Percentiles rank a stretch among this genome's conserved stretches.
phyloP scores from a whole-genome alignment of 768 basidiomycete species.

The Podaxis carcinomalis region DNA sequence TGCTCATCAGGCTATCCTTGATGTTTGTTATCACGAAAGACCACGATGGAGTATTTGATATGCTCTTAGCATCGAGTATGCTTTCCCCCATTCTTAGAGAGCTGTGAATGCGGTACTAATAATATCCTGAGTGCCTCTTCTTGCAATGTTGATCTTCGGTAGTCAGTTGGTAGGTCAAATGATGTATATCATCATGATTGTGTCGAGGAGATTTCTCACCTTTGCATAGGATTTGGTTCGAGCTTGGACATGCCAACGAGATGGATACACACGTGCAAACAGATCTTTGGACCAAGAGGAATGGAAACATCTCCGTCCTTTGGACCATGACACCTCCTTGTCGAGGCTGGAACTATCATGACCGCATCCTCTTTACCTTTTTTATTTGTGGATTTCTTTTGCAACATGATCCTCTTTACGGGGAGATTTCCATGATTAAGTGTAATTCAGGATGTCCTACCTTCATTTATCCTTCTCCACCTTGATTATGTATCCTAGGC shows the following conservation, averaged over 20 bases:
- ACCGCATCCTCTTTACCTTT: neutral
- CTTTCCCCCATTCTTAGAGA: neutral
- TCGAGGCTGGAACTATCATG: neutral
- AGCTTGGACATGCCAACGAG: neutral
- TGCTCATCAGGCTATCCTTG: constrained; percentile 15
- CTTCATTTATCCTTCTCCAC: neutral
- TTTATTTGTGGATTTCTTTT: neutral
- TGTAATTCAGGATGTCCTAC: no score
- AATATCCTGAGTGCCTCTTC: constrained; percentile 19
- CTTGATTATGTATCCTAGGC: neutral
- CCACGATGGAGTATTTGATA: constrained; percentile 20
- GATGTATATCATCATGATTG: neutral
- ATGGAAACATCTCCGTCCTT: neutral
- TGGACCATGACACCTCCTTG: neutral
- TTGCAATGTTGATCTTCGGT: constrained; percentile 22
- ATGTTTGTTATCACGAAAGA: constrained; percentile 19
- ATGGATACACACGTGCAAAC: neutral
- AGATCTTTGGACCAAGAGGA: neutral
- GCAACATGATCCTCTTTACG: neutral
- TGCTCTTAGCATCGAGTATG: constrained; percentile 20
- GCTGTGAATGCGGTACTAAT: neutral
- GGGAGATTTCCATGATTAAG: no score
- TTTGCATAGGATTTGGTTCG: neutral
- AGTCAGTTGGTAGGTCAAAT: constrained; percentile 19
- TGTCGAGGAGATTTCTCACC: neutral